Conservation (phyloP, 1,284 basidiomycete species). For the Blastosporella zonata region DNA sequence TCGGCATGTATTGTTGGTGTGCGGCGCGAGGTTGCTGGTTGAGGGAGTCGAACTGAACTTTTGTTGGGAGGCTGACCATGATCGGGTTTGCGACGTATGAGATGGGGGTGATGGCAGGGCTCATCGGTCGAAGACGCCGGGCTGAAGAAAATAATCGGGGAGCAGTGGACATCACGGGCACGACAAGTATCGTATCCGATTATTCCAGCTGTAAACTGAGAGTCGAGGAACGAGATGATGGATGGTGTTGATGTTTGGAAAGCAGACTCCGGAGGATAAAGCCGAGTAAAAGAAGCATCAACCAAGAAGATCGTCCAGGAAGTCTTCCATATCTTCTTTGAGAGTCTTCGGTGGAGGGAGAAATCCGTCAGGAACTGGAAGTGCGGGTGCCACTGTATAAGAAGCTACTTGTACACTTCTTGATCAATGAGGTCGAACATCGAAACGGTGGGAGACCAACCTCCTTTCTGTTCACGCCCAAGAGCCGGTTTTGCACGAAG, state of each 20-base stretch:
- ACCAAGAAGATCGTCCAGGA: conserved; percentile 63
- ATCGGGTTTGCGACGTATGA: neutral
- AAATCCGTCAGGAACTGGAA: conserved; percentile 38
- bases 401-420: conserved; percentile 24
- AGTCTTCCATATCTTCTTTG: conserved; percentile 67
- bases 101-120: conserved; percentile 1
- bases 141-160: conserved; percentile 13
- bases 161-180: conserved; percentile 16
- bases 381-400: conserved; percentile 52
- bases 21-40: conserved; percentile 8
- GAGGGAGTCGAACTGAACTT: conserved; percentile 7
- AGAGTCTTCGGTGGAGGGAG: conserved; percentile 36
- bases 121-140: conserved; percentile 9
- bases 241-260: neutral
- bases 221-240: no score
- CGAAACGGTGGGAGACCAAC: conserved; percentile 15
- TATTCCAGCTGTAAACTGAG: conserved; percentile 15
- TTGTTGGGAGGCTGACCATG: conserved; percentile 1
- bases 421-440: neutral
- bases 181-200: conserved; percentile 13
- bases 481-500: conserved; percentile 39
- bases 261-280: neutral
- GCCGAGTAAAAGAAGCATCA: conserved; percentile 26
- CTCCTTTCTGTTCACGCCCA: conserved; percentile 31
- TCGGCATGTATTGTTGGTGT: conserved; percentile 12